Evolutionary conservation across 306 rosid genomes (phyloP).

Genomic region (Lupinus albus): DNA sequence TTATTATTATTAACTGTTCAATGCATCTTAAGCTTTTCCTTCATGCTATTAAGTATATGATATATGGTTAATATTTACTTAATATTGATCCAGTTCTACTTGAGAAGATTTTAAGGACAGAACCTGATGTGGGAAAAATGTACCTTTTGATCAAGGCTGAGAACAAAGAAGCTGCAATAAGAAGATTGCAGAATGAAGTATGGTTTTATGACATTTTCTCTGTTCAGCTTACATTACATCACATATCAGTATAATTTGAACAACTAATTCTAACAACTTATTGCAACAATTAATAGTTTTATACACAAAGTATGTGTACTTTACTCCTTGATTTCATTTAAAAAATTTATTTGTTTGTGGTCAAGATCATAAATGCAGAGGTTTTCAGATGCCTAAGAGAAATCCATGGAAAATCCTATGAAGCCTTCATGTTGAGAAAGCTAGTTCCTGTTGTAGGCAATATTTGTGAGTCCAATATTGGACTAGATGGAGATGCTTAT

Average conservation of each 20-base stretch:
- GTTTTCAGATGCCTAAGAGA: conserved; percentile 78
- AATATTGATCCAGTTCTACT: conserved; percentile 64
- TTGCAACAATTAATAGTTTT: too few species aligned
- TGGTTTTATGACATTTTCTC: conserved; percentile 29
- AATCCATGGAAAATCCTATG: conserved; percentile 80
- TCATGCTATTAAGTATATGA: conserved; percentile 2
- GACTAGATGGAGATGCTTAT: conserved; percentile 57
- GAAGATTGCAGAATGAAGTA: conserved; percentile 82
- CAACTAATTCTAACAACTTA: too few species aligned
- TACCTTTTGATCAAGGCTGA: conserved; percentile 86
- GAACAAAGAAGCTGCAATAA: conserved; percentile 79
- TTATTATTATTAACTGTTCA: background rate
- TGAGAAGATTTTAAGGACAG: conserved; percentile 90
- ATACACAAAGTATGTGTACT: too few species aligned
- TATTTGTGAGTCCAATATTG: conserved; percentile 77
- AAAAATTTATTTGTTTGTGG: conserved; percentile 8
- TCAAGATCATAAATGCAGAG: conserved; percentile 79
- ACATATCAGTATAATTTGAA: too few species aligned
- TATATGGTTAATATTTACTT: conserved; percentile 18
- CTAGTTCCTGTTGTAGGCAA: conserved; percentile 84
- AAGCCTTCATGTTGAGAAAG: conserved; percentile 82
- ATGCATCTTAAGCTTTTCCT: background rate
- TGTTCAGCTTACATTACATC: conserved; percentile 4
- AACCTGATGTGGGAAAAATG: conserved; percentile 83
- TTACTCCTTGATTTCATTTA: conserved; percentile 5